Base-by-base conservation (phyloP, 495 filamentous ascomycete genomes). In the Penicillium roqueforti region DNA sequence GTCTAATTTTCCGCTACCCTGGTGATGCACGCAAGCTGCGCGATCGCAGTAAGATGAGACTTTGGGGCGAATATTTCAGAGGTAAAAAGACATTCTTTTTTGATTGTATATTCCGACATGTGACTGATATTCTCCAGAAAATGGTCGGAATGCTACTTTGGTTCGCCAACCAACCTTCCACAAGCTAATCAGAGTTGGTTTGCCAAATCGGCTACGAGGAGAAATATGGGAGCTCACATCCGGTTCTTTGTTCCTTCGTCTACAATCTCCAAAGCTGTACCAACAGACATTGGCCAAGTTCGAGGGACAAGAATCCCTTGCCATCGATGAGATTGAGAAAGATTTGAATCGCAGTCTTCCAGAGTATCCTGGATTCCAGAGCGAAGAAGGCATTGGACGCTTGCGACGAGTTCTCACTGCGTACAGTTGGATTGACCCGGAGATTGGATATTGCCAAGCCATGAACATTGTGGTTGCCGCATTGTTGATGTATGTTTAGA, bases 381-480 rank as follows among this genome's bases (percentile, higher is more conserved):
- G 87, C 62, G 90, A 96, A 60, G 91, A 96, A 62, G 93, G 93
- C 8, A 98, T 98, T 59, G 90, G 85, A 19, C 83, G 93, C 11
- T 77, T 98, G 48, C 82, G 93, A 39, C 77, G 92, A 44, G 93
- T 98, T 23, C 78, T 98, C 25, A 95, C 91, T 4, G 93, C 93
- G 11, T 98, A 98, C 70, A 96, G 90, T 69, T 98, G 93, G 93
- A 88, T 82, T 20, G 91, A 98, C 62, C 82, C 88, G 42, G 89
- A 95, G 55, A 91, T 98, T 36, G 93, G 93, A 23, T 98, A 98
- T 68, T 98, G 93, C 67, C 93, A 98, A 69, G 93, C 93, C 20
- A 98, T 98, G 93, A 98, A 98, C 66, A 98, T 98, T 56, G 93
- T 98, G 16, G 92, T 96, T 6, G 93, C 93, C 16, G 93, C 93